Evolutionary conservation across 345 rosid species (phyloP).

Genomic region (Hevea brasiliensis): DNA sequence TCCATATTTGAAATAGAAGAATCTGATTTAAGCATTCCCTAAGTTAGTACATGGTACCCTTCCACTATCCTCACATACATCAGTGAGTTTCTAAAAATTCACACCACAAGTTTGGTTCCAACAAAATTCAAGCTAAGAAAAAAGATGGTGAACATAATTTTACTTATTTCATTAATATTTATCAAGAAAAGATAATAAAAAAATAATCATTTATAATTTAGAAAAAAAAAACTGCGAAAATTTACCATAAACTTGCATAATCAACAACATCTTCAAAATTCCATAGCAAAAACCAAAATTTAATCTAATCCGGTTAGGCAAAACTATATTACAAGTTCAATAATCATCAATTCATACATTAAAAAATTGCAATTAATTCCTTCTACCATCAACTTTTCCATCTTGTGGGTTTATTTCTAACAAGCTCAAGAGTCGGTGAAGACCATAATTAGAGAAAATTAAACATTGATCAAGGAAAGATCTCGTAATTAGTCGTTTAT

Average conservation of each 20-base stretch:
- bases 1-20: slow-evolving; percentile 40
- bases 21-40: slow-evolving; percentile 34
- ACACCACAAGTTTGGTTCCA: not conserved
- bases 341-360: not conserved
- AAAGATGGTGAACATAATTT: too few relatives aligned
- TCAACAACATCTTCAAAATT: too few relatives aligned
- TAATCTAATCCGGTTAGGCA: too few relatives aligned
- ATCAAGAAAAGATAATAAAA: not conserved
- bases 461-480: too few relatives aligned
- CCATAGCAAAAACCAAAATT: not conserved
- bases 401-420: too few relatives aligned
- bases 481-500: too few relatives aligned
- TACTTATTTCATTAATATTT: not conserved
- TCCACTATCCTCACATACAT: too few relatives aligned
- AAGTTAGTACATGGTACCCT: not conserved
- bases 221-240: not conserved
- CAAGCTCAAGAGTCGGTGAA: too few relatives aligned
- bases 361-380: not conserved
- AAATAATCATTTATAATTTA: too few relatives aligned
- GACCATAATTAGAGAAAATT: too few relatives aligned
- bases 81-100: not conserved
- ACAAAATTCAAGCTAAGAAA: not conserved
- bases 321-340: too few relatives aligned
- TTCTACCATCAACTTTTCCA: not conserved
- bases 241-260: not conserved